phyloP scores from a whole-genome alignment of 1,284 basidiomycete species.

The Rhodotorula sp. region DNA sequence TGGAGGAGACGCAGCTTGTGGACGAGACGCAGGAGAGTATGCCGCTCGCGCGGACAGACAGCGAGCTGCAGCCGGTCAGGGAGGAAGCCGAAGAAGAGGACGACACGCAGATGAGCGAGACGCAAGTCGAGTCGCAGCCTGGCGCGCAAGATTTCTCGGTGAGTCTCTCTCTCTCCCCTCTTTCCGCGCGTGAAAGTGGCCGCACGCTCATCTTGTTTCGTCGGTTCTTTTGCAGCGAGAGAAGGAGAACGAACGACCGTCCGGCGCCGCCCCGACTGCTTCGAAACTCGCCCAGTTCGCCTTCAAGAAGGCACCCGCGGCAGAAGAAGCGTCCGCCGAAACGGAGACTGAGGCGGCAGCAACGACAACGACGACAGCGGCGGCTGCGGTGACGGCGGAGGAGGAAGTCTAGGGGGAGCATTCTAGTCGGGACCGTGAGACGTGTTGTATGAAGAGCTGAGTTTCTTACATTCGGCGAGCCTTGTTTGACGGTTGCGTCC shows the following conservation, averaged over 20 bases:
- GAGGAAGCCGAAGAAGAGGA: constrained; percentile 1
- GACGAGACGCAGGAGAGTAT: constrained; percentile 26
- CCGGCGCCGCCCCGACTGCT: background rate
- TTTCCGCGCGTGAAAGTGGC: too few relatives aligned
- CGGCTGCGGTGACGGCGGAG: too few relatives aligned
- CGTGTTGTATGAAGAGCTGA: too few relatives aligned
- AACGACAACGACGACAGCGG: too few relatives aligned
- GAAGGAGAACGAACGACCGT: constrained; percentile 13
- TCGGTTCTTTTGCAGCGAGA: background rate
- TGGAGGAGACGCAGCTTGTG: constrained; percentile 35
- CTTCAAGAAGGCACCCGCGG: constrained; percentile 14
- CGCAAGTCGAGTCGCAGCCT: constrained; percentile 19
- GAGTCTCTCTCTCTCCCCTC: background rate
- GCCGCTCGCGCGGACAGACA: background rate
- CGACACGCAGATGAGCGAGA: constrained; percentile 16
- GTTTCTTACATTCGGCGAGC: too few relatives aligned
- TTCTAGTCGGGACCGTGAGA: too few relatives aligned
- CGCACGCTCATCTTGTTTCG: background rate
- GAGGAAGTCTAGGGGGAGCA: too few relatives aligned
- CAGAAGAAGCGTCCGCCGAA: too few relatives aligned
- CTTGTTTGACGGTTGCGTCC: too few relatives aligned
- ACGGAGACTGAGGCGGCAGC: too few relatives aligned
- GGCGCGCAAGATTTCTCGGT: background rate
- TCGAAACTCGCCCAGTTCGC: constrained; percentile 22
- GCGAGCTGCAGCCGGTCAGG: constrained; percentile 5